Evolutionary conservation across 345 rosid species (phyloP).

Genomic region (Dimocarpus longan): DNA sequence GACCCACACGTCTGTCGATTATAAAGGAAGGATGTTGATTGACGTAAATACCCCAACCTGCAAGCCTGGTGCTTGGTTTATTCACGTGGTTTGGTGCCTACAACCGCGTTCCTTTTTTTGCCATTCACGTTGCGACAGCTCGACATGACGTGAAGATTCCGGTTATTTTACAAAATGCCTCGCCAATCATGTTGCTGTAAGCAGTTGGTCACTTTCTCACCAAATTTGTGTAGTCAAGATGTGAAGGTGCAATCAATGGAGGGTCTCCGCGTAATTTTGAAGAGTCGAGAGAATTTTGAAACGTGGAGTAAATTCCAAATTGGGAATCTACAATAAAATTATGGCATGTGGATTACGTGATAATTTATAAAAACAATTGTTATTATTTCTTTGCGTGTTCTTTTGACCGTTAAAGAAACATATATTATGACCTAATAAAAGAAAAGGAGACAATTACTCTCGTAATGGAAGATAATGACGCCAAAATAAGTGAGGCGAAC

Average conservation of each 20-base stretch:
- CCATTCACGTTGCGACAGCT: slow-evolving; percentile 6
- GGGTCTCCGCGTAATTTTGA: background rate
- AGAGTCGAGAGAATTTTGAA: background rate
- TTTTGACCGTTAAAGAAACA: too few species aligned
- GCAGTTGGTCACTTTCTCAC: background rate
- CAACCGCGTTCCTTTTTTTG: background rate
- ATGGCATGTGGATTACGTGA: slow-evolving; percentile 5
- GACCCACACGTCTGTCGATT: slow-evolving; percentile 8
- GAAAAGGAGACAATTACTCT: too few species aligned
- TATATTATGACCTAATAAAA: too few species aligned
- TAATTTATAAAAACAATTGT: background rate
- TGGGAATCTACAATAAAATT: background rate
- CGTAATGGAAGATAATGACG: too few species aligned
- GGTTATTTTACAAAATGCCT: background rate
- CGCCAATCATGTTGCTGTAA: background rate
- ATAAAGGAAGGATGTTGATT: background rate
- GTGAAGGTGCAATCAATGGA: background rate
- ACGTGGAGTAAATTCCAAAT: background rate
- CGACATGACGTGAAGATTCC: background rate
- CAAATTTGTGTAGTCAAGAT: background rate
- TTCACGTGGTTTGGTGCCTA: background rate
- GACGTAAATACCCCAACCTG: slow-evolving; percentile 12
- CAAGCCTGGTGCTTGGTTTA: background rate
- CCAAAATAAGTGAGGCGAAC: too few species aligned
- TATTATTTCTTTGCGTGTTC: too few species aligned